Base-by-base conservation (phyloP, 2,329 filamentous ascomycete genomes). In the Sporothrix protearum region DNA sequence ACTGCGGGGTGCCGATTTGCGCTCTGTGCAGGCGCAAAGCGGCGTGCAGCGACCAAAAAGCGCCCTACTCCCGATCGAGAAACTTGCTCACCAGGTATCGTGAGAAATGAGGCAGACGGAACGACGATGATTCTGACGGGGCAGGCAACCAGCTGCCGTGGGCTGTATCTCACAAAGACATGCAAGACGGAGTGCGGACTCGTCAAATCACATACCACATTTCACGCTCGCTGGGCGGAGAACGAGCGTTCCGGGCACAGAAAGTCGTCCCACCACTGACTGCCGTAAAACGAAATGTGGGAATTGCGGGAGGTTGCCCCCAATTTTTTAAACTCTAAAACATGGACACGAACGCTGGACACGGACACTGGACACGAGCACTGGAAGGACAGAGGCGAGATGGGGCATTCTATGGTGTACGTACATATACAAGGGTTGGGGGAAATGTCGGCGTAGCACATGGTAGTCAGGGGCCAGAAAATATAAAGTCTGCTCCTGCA, bases 21-120 rank as follows among this genome's bases (percentile, higher is more conserved):
- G 14, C 63, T 47, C 39, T 63, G 5, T 19, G 16, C 57, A 61
- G 33, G 33, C 36, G 59, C 36, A 28, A 42, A 42, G 57, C 33
- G 33, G n/a, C 33, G 57, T 19, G 22, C 57, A 25, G n/a, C 57
- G 39, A 25, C 55, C 39, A 42, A 49, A 10, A 33, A 28, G 16
- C 42, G 63, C 42, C 63, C 63, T 42, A 66, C 63, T 45, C 36
- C 59, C n/a, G 28, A n/a, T 49, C 25, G 63, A 66, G 63, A 66
- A 66, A 66, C 63, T 49, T 66, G 63, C 63, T 66, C 63, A 66
- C 39, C 9, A 33, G 42, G 36, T 10, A 25, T n/a, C n/a, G 59
- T 45, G 36, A 42, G 8, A 49, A 64, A 33, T 3, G 42, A 12
- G n/a, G 25, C 33, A 63, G 42, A 33, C 2, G 55, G 25, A 28